Percentiles rank a stretch among this genome's conserved stretches.
Evolutionary conservation across 345 rosid species (phyloP).

Genomic region (Hibiscus mutabilis): DNA sequence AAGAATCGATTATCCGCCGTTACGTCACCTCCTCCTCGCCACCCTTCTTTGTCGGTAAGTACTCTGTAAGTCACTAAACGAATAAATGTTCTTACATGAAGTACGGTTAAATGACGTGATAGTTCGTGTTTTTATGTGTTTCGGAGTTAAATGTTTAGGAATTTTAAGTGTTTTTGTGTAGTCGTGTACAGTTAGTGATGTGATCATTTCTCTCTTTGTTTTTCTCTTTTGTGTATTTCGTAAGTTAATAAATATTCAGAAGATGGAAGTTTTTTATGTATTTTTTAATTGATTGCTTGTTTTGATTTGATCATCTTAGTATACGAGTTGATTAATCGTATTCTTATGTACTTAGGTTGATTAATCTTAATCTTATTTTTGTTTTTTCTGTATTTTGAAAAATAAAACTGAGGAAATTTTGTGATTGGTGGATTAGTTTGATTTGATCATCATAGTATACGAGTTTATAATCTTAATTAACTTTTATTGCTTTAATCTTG

Average conservation of each 20-base stretch:
- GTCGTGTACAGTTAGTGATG: not conserved
- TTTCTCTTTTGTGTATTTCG: not conserved
- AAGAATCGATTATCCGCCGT: constrained; percentile 19
- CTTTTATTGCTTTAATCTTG: not conserved
- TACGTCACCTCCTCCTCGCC: constrained; percentile 41
- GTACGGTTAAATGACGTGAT: not conserved
- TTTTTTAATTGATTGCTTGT: constrained; percentile 2
- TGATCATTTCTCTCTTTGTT: not conserved
- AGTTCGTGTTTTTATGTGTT: not conserved
- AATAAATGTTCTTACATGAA: not conserved
- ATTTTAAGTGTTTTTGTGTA: no score
- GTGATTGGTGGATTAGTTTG: not conserved
- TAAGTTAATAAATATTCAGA: not conserved
- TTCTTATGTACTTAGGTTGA: not conserved
- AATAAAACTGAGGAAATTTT: not conserved
- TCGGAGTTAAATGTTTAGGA: not conserved
- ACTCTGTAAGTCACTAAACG: not conserved
- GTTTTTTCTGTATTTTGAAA: not conserved
- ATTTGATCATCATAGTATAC: not conserved
- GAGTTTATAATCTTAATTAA: not conserved
- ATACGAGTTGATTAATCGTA: not conserved
- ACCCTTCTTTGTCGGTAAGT: constrained; percentile 31
- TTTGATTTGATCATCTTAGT: not conserved
- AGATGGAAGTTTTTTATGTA: not conserved
- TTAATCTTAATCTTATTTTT: not conserved